Base-by-base conservation (phyloP, 2,329 filamentous ascomycete genomes). In the Xylaria sp. region DNA sequence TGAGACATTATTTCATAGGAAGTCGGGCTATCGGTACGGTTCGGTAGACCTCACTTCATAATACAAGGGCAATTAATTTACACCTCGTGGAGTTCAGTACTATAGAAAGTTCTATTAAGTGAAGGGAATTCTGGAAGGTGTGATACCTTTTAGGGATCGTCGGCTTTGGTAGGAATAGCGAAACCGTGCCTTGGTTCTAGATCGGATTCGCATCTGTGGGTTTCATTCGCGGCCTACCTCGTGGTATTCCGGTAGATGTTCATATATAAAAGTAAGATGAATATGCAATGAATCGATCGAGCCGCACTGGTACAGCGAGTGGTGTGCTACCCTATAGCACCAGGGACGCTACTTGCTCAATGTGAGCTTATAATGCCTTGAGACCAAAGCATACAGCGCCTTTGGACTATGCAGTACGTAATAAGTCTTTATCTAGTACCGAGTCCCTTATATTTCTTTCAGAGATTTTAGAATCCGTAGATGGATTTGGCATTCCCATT, bases 41-140 rank as follows among this genome's bases (percentile, higher is more conserved):
- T 49, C 4, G 44, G 38, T 25, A n/a, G 25, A 6, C 13, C 38
- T 38, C 17, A 33, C 21, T 27, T 40, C 7, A 13, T 8, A 17
- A 29, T 41, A 49, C 15, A 11, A 29, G 33, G 37, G 19, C 15
- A 54, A 48, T 48, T 48, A 47, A 60, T 54, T 8, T 49, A 15
- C 37, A 5, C 15, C 21, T 44, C 19, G n/a, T 55, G 35, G 35
- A 43, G 25, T 35, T 37, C 27, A 43, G 25, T 43, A 27, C 19
- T 19, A 19, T 33, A 6, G 29, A 27, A 19, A 21, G 2, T 35
- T 4, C 27, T 21, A 10, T n/a, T n/a, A 9, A 38, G 38, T 11
- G 19, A 54, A 44, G 43, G 6, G 3, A 38, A 38, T 31, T 33
- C 11, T 25, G 25, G 41, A 38, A 9, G 17, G 11, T 27, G 3